These are phyloP conservation scores for Gossypium ekmanianum DNA, from an alignment of 345 rosid genomes.

Conservation along the genomic window DNA sequence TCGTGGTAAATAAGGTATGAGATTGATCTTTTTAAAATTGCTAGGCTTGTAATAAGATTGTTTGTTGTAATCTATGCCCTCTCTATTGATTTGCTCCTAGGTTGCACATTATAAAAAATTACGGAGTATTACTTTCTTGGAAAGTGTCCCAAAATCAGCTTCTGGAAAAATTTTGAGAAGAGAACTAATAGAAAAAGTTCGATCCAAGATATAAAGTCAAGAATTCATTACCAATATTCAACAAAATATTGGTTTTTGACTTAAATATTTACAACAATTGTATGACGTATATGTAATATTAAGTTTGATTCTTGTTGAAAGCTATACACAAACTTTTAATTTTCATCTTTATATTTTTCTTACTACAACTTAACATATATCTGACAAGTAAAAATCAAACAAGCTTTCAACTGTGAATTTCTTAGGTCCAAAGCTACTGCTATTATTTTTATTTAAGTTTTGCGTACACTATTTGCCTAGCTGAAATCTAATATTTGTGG, in stretches of 20 bases:
- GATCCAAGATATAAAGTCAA: conserved; percentile 23
- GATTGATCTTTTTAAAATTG: neutral
- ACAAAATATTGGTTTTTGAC: too few relatives aligned
- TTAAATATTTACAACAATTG: too few relatives aligned
- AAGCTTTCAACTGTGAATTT: too few relatives aligned
- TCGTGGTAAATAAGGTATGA: conserved; percentile 37
- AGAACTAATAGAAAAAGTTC: conserved; percentile 29
- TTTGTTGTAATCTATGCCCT: neutral
- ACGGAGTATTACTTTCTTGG: conserved; percentile 25
- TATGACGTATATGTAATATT: too few relatives aligned
- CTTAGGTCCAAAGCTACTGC: neutral
- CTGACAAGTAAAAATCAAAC: too few relatives aligned
- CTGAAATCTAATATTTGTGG: too few relatives aligned
- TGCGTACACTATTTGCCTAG: neutral
- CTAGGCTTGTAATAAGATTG: neutral
- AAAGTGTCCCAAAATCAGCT: conserved; percentile 31
- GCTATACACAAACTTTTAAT: too few relatives aligned
- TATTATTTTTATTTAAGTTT: too few relatives aligned
- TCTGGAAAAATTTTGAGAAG: conserved; percentile 40
- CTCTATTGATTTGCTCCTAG: conserved; percentile 14
- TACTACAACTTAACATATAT: too few relatives aligned
- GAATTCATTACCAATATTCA: too few relatives aligned
- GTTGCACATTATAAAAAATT: conserved; percentile 37
- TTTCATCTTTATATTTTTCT: too few relatives aligned
- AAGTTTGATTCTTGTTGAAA: too few relatives aligned